Base-by-base conservation (phyloP, 805 yeast species). In the Yarrowia divulgata region DNA sequence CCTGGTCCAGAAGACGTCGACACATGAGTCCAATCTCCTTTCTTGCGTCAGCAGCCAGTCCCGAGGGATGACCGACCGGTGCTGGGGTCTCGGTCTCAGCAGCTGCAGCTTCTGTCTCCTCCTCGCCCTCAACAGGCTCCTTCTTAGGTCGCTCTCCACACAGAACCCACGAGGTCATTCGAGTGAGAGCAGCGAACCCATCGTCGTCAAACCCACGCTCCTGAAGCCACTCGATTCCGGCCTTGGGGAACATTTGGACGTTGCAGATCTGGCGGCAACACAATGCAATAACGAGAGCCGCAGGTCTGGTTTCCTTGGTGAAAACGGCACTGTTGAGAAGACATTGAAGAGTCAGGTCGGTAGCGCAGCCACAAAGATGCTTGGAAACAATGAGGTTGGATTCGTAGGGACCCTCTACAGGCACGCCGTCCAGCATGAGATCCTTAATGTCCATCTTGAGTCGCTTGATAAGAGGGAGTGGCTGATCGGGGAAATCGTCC, bases 301-400 rank as follows among this genome's bases (percentile, higher is more conserved):
- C 62, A 23, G 68, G 68, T 49, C 39, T 6, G 12, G 35, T 40
- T 10, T 52, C 69, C 37, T 70, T 60, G 34, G 34, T 40, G 34
- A 52, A 39, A 23, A 39, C 57, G 16, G 50, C 23, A 70, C 78
- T 77, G 50, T 84, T 84, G 57, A 82, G 71, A 2, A 92, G 76
- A 78, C 92, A 89, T 72, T 87, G 82, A 34, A 93, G 77, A 0
- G 97, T 90, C 63, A 93, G 80, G 76, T 93, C 98, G 0, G 97
- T 93, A 1, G 98, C 98, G 3, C 90, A 96, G 6, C 98, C 98
- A 79, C 98, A 93, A 43, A 93, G 79, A 79, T 93, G 98, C 77
- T 93, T 93, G 5, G 97, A 92, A 2, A 93, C 85, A 9, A 89
- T 60, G 4, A 75, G 63, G 23, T 69, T 67, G 8, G 40, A 43